Evolutionary conservation across 169 alveolate species (phyloP).

Genomic region (Theileria sp.): DNA sequence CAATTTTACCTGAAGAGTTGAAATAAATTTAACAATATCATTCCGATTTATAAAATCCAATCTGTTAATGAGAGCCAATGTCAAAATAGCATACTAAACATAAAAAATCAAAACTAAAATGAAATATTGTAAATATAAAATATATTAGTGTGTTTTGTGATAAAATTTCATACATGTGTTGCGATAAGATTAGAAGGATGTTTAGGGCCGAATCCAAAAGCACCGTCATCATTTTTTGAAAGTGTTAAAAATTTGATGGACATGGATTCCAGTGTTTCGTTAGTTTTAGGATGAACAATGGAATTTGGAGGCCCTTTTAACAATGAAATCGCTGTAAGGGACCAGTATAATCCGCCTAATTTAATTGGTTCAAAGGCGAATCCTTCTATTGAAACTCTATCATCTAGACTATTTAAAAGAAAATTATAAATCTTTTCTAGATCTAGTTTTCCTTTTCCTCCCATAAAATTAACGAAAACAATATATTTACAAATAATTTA

Average conservation of each 20-base stretch:
- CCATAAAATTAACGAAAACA: constrained; percentile 4
- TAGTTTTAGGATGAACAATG: constrained; percentile 61
- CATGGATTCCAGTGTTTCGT: constrained; percentile 39
- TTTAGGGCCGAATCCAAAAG: constrained; percentile 71
- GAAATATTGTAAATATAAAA: neutral
- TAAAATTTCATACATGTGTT: constrained; percentile 59
- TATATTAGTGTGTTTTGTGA: neutral
- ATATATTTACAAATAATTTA: neutral
- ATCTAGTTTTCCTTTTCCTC: constrained; percentile 1
- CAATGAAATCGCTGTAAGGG: constrained; percentile 68
- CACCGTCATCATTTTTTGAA: constrained; percentile 72
- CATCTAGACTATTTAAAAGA: constrained; percentile 47
- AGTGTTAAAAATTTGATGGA: constrained; percentile 43
- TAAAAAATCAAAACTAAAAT: neutral
- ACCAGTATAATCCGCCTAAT: constrained; percentile 74
- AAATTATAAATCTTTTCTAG: constrained; percentile 46
- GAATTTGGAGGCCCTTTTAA: constrained; percentile 46
- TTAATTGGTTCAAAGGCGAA: constrained; percentile 73
- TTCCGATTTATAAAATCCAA: constrained; percentile 75
- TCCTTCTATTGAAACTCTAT: constrained; percentile 66
- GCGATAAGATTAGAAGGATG: constrained; percentile 73
- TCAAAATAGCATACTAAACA: constrained; percentile 83
- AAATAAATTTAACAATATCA: constrained; percentile 78
- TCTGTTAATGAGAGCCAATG: constrained; percentile 74
- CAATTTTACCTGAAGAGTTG: constrained; percentile 67